phyloP scores from a whole-genome alignment of 345 rosid genomes.

The Sisymbrium altissimum region DNA sequence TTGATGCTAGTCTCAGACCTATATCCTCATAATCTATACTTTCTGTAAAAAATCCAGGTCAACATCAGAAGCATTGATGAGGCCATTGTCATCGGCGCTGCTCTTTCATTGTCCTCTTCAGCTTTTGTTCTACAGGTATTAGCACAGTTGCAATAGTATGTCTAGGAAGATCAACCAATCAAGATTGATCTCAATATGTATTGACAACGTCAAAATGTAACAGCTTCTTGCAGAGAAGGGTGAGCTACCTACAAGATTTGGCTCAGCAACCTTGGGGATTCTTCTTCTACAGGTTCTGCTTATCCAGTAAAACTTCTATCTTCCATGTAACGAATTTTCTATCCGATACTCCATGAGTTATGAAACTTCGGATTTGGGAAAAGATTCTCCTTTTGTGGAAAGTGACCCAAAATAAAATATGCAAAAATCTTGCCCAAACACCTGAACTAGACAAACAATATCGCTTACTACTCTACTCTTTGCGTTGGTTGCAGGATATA shows the following conservation, averaged over 20 bases:
- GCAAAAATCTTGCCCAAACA: neutral
- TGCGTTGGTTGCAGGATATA: conserved; percentile 68
- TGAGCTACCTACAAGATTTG: conserved; percentile 96
- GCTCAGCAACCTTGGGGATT: conserved; percentile 95
- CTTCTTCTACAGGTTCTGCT: conserved; percentile 86
- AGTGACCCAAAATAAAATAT: neutral
- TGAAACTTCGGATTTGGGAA: conserved; percentile 4
- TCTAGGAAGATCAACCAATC: neutral
- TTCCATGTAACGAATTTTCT: neutral
- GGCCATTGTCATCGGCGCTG: conserved; percentile 95
- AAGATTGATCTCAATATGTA: neutral
- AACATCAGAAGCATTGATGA: conserved; percentile 96
- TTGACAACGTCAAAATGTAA: conserved; percentile 11
- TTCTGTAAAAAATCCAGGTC: conserved; percentile 43
- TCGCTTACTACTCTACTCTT: conserved; percentile 1
- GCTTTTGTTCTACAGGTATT: conserved; percentile 96
- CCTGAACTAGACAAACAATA: neutral
- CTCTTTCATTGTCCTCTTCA: conserved; percentile 93
- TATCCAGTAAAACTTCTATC: conserved; percentile 20
- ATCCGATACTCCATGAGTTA: neutral
- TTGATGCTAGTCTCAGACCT: neutral
- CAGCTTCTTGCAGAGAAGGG: conserved; percentile 99
- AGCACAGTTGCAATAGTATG: neutral
- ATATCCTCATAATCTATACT: conserved; percentile 2
- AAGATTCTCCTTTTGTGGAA: neutral